Evolutionary conservation across 2,329 filamentous ascomycete genomes (phyloP), one percentile per base, ranked within the genome.

Genomic region (Beauveria sp.): DNA sequence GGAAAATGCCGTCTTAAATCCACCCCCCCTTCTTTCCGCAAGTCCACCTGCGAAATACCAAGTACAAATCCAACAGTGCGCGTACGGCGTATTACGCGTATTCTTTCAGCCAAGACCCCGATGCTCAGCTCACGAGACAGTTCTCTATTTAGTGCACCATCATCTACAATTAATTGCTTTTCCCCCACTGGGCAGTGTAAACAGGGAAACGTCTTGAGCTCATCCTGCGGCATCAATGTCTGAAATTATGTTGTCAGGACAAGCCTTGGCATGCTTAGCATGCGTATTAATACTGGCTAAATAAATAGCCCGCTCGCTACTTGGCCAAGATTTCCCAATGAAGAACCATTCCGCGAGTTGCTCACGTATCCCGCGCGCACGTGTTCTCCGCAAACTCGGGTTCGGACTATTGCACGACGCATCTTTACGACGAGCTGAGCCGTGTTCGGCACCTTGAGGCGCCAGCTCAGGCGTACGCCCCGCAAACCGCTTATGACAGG

Each of bases 81-180:
- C 51, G 59, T 34, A 34, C 30, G 30, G 30, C 10, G 30, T 55
- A 61, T 61, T 61, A 55, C 52, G 59, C 59, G 59, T 61, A 61
- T 50, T 51, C 22, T 26, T 24, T 47, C 14, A 41, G 41, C 43
- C 40, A 46, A 47, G 43, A n/a, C 47, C 34, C 26, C 12, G 16
- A 14, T 3, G 20, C 16, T 26, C 14, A 43, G 41, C 16, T 43
- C 41, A 18, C n/a, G 20, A n/a, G 7, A 20, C 41, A 20, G 20
- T 55, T 18, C 18, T n/a, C 22, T 10, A 14, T 55, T 14, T 46
- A 6, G 18, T 44, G 37, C 53, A 46, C 10, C 8, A 20, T 14
- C 18, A 40, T 40, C n/a, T 34, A 16, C 6, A 18, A 53, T 30
- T 16, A 20, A n/a, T 55, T 20, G 3, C 34, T 37, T n/a, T 37